Conservation (phyloP, 75 land plant genomes). For the Pinus taeda region DNA sequence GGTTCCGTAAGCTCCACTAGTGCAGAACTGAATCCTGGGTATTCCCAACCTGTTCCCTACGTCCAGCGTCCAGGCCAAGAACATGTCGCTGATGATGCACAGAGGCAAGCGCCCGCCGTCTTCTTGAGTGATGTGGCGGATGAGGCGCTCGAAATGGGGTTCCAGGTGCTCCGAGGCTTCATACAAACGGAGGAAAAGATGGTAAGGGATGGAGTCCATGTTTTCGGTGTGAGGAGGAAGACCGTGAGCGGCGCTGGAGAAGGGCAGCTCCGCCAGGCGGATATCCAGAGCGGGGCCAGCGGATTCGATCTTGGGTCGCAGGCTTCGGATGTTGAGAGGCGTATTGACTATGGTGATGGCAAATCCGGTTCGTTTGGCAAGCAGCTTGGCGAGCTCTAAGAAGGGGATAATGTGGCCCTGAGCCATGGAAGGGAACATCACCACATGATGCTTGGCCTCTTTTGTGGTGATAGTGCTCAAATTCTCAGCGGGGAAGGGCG, state of each 20-base stretch:
- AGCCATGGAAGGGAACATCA: conserved; percentile 31
- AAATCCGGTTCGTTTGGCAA: conserved; percentile 9
- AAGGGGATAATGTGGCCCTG: conserved; percentile 42
- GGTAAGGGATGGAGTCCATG: conserved; percentile 17
- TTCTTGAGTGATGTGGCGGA: conserved; percentile 2
- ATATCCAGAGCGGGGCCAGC: conserved; percentile 1
- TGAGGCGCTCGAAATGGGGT: conserved; percentile 16
- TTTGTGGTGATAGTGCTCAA: too few relatives aligned
- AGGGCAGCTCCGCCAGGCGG: conserved; percentile 25
- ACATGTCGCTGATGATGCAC: conserved; percentile 54
- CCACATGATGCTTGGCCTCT: conserved; percentile 9
- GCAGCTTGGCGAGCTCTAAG: conserved; percentile 27
- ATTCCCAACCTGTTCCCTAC: conserved; percentile 22
- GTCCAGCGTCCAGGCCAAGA: conserved; percentile 52
- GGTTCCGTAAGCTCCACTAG: conserved; percentile 28
- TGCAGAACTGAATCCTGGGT: conserved; percentile 19
- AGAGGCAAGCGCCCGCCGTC: conserved; percentile 16
- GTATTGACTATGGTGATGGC: conserved; percentile 42
- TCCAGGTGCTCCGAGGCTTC: conserved; percentile 27
- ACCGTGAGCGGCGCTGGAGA: conserved; percentile 23
- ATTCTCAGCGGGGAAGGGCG: too few relatives aligned
- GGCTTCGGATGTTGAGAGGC: conserved; percentile 24
- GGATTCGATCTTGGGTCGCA: conserved; percentile 10
- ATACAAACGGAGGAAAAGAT: conserved; percentile 14
- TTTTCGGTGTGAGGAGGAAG: conserved; percentile 34